phyloP scores from a whole-genome alignment of 2,329 filamentous ascomycete genomes.

The Pezicula radicicola region DNA sequence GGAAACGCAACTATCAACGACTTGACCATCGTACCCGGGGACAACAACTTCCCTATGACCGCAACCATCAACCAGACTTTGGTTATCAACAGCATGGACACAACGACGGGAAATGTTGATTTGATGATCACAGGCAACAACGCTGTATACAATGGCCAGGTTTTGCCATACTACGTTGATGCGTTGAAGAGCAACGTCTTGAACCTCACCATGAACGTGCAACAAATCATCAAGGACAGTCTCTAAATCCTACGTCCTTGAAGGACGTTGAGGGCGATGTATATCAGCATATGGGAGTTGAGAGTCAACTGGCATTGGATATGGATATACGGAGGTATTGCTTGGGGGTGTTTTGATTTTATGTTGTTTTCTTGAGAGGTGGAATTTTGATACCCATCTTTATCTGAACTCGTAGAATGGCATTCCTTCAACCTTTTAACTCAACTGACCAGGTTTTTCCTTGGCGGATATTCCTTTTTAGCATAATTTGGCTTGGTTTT shows the following conservation, averaged over 20 bases:
- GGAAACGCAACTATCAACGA: slow-evolving; percentile 47
- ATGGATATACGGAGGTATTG: too few relatives aligned
- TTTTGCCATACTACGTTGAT: slow-evolving; percentile 49
- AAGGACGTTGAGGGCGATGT: too few relatives aligned
- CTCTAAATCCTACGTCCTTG: neutral
- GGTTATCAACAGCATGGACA: slow-evolving; percentile 27
- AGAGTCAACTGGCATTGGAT: too few relatives aligned
- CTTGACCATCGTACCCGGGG: slow-evolving; percentile 49
- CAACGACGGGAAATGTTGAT: slow-evolving; percentile 42
- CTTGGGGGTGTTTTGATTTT: too few relatives aligned
- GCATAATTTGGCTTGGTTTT: too few relatives aligned
- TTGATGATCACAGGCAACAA: slow-evolving; percentile 47
- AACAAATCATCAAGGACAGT: slow-evolving; percentile 24
- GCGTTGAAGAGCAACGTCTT: slow-evolving; percentile 46
- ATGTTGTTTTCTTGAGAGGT: too few relatives aligned
- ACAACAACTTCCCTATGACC: slow-evolving; percentile 48
- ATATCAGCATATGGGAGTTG: too few relatives aligned
- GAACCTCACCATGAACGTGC: slow-evolving; percentile 40
- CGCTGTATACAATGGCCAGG: slow-evolving; percentile 42
- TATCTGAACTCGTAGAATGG: too few relatives aligned
- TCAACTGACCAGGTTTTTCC: too few relatives aligned
- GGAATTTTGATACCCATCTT: too few relatives aligned
- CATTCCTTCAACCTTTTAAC: too few relatives aligned
- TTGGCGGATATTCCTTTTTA: too few relatives aligned
- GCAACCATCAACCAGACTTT: slow-evolving; percentile 41